Conservation (phyloP, 495 filamentous ascomycete genomes). For the Darksidea phi region DNA sequence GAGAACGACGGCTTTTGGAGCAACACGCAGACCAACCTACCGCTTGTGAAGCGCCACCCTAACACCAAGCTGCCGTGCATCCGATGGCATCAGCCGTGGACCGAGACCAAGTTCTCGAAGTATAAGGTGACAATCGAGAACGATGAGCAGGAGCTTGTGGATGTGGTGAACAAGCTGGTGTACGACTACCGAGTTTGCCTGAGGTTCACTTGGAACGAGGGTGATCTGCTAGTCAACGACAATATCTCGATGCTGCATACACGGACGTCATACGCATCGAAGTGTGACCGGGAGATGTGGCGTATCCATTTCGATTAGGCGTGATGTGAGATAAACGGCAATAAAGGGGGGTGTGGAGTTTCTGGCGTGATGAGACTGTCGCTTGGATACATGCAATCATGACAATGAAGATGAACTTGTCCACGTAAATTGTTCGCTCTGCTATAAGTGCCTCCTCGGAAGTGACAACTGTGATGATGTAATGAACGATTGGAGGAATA, state of each 20-base stretch:
- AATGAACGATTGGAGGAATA: no score
- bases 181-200: conserved; percentile 54
- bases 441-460: no score
- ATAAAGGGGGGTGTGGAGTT: no score
- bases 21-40: conserved; percentile 45
- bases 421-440: no score
- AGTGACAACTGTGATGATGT: no score
- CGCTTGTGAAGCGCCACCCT: conserved; percentile 53
- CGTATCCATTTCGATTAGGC: conserved; percentile 50
- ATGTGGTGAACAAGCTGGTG: conserved; percentile 45
- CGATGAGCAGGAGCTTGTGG: conserved; percentile 17
- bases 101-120: conserved; percentile 51
- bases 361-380: no score
- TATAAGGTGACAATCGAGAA: conserved; percentile 52
- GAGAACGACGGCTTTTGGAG: conserved; percentile 48
- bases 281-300: conserved; percentile 52
- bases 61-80: conserved; percentile 48
- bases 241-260: conserved; percentile 56
- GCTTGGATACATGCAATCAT: no score
- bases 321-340: no score
- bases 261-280: conserved; percentile 47
- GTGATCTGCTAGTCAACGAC: conserved; percentile 57
- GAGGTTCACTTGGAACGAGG: conserved; percentile 52
- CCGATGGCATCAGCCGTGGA: conserved; percentile 58
- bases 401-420: no score